phyloP scores from a whole-genome alignment of 257 asterid genomes.

The Petunia secreta region DNA sequence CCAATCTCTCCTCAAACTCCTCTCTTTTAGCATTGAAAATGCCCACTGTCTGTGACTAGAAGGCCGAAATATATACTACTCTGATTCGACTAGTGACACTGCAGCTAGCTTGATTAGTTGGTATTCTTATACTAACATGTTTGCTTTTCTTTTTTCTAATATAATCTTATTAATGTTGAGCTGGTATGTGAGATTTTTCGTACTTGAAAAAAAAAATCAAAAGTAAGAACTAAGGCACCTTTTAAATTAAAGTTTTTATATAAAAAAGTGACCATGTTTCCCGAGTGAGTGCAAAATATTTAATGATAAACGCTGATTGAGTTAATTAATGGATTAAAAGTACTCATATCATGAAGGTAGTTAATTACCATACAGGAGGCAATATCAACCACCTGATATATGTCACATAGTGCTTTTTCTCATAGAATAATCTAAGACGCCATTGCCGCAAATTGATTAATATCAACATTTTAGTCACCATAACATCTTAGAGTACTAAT shows the following conservation, averaged over 20 bases:
- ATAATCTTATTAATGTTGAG: not conserved
- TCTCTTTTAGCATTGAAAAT: slow-evolving; percentile 16
- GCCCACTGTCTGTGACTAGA: slow-evolving; percentile 19
- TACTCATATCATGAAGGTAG: not conserved
- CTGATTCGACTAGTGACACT: slow-evolving; percentile 1
- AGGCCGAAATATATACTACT: slow-evolving; percentile 21
- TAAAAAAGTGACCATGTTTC: not conserved
- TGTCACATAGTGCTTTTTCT: too few relatives aligned
- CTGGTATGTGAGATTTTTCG: not conserved
- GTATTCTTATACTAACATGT: not conserved
- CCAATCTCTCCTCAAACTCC: slow-evolving; percentile 24
- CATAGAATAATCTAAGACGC: not conserved
- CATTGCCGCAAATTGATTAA: not conserved
- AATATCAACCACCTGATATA: too few relatives aligned
- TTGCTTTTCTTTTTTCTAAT: not conserved
- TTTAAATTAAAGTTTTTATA: not conserved
- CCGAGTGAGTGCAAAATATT: not conserved
- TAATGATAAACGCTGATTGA: not conserved
- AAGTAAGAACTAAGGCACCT: not conserved
- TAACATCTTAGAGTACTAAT: not conserved
- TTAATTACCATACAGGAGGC: not conserved
- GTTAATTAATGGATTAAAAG: not conserved
- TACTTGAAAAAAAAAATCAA: not conserved
- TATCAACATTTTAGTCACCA: not conserved
- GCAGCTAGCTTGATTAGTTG: not conserved